These are phyloP conservation scores for Brettanomyces bruxellensis DNA, from an alignment of 805 yeast species.

Conservation along the genomic window DNA sequence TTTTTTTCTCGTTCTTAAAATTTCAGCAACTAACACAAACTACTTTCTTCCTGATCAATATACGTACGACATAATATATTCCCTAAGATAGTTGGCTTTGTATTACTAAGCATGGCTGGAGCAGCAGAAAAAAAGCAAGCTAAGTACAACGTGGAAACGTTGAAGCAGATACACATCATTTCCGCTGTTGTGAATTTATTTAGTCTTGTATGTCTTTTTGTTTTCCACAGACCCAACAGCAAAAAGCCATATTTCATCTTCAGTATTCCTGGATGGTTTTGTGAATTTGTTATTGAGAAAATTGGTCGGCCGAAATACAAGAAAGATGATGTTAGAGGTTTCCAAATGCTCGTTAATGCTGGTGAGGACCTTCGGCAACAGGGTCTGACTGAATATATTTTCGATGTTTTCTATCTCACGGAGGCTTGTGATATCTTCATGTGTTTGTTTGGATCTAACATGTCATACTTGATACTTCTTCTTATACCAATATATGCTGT, in stretches of 20 bases:
- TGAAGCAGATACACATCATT: slow-evolving; percentile 25
- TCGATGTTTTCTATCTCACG: slow-evolving; percentile 61
- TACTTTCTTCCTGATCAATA: too few species aligned
- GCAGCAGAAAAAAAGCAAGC: slow-evolving; percentile 31
- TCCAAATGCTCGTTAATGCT: slow-evolving; percentile 31
- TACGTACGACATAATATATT: too few species aligned
- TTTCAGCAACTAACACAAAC: too few species aligned
- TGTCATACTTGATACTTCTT: slow-evolving; percentile 50
- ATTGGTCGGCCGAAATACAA: slow-evolving; percentile 50
- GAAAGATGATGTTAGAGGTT: slow-evolving; percentile 28
- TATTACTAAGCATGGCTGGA: slow-evolving; percentile 24
- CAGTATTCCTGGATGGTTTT: slow-evolving; percentile 32
- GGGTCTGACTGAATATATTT: slow-evolving; percentile 67
- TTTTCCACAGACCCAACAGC: slow-evolving; percentile 35
- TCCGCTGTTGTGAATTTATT: slow-evolving; percentile 31
- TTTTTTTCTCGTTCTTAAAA: neutral
- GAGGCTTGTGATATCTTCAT: slow-evolving; percentile 47
- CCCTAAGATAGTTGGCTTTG: too few species aligned
- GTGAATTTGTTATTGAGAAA: slow-evolving; percentile 46
- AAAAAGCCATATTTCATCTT: slow-evolving; percentile 32
- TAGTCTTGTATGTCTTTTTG: slow-evolving; percentile 27
- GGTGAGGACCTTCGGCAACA: slow-evolving; percentile 54
- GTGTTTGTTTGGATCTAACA: slow-evolving; percentile 44
- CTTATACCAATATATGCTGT: slow-evolving; percentile 44
- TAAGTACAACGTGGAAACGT: slow-evolving; percentile 18